Base-by-base conservation (phyloP, 345 rosid species). In the Populus ilicifolia region DNA sequence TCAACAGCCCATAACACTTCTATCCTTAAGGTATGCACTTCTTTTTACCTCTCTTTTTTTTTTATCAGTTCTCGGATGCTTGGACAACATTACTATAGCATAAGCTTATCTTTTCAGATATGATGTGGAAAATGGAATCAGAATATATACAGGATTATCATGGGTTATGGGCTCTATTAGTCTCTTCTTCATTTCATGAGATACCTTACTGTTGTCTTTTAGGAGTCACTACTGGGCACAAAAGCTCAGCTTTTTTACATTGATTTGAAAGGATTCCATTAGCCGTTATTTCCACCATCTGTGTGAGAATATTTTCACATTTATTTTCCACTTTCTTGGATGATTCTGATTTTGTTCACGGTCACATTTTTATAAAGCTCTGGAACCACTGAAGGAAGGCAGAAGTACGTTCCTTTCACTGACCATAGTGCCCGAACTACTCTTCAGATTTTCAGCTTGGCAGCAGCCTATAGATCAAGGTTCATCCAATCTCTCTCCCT, bases 381-480 rank as follows among this genome's bases (percentile, higher is more conserved):
- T 50, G 99, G 99, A 52, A 95, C 99, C 64, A 93, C 99, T 20
- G 98, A 93, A 62, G 98, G 98, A 36, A 87, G 94, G 77, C 98
- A 90, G 75, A 95, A 95, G 80, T 86, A 84, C 69, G 89, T 93
- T 23, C 99, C 99, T 9, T 95, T 95, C 78, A 92, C 97, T 29
- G 67, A 78, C 63, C 94, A 95, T 67, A 93, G 92, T 77, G 83
- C 98, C 9, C 85, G 83, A 59, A 93, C 96, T 8, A 93, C 98
- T 75, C 89, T 93, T 70, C 89, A 93, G 84, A 89, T 89, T 76
- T 90, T 89, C 75, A 88, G 87, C 78, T 81, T 95, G 73, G 91
- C 99, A 54, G 98, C 98, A 10, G 98, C 98, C 52, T 92, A 90
- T 73, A 87, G 98, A 87, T 90, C 99, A 86, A 92, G 95, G 98